Percentiles rank a stretch among this genome's conserved stretches.
Evolutionary conservation across 2,329 filamentous ascomycete genomes (phyloP).

Genomic region (Dactylonectria estremocensis): DNA sequence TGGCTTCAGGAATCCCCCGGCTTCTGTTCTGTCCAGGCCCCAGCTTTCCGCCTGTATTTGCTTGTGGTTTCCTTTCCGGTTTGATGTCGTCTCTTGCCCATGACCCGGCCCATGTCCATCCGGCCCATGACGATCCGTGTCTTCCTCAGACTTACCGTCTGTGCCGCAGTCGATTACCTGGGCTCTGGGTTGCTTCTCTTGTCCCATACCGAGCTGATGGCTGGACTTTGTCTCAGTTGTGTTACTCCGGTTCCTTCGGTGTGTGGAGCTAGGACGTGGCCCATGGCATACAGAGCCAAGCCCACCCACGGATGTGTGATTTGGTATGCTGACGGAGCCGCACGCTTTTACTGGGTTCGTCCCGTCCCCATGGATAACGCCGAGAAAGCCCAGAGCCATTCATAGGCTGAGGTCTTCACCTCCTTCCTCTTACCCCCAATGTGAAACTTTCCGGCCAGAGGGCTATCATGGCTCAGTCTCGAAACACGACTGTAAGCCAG

Average conservation of each 20-base stretch:
- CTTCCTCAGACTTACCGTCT: conserved; percentile 5
- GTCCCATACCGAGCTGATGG: background rate
- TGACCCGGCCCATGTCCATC: conserved; percentile 9
- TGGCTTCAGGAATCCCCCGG: conserved; percentile 17
- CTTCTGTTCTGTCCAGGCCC: background rate
- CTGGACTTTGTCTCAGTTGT: conserved; percentile 1
- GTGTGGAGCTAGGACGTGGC: conserved; percentile 28
- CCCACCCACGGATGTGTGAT: conserved; percentile 30
- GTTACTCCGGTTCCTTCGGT: conserved; percentile 16
- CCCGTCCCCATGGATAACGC: conserved; percentile 15
- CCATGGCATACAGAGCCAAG: conserved; percentile 20
- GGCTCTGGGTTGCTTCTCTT: conserved; percentile 8
- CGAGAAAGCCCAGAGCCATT: conserved; percentile 1
- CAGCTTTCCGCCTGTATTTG: conserved; percentile 16
- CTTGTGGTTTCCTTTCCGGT: conserved; percentile 24
- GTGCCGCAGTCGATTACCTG: background rate
- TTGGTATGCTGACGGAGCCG: conserved; percentile 41
- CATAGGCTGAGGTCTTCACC: conserved; percentile 21
- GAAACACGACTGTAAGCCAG: conserved; percentile 6
- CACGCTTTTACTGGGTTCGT: conserved; percentile 22
- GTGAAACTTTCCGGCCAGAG: conserved; percentile 16
- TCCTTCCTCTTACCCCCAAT: background rate
- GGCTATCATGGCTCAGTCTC: conserved; percentile 4
- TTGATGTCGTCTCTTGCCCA: conserved; percentile 24
- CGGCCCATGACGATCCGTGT: conserved; percentile 15